Base-by-base conservation (phyloP, 805 yeast species). In the Ogataea henricii region DNA sequence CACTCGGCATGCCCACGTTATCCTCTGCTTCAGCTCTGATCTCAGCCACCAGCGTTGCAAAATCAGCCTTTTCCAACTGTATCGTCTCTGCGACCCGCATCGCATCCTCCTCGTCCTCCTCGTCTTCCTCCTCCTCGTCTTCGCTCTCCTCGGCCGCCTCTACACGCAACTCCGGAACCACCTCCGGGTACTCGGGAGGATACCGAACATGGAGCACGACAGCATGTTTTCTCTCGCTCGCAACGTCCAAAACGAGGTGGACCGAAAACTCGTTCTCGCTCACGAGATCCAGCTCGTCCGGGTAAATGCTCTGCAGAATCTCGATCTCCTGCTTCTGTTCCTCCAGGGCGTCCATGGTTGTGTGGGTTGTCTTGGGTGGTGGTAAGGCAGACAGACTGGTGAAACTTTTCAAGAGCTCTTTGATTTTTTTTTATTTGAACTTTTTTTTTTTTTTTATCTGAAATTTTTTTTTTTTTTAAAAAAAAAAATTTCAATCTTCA, bases 291-390 rank as follows among this genome's bases (percentile, higher is more conserved):
- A 89, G 68, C 65, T 92, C 99, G 62, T 92, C 97, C 5, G 98
- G 99, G 64, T 94, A 92, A 46, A 92, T 92, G 14, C 95, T 84
- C 63, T 88, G 84, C 48, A 92, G 76, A 44, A 94, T 90, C 66
- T 91, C 97, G 39, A 94, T 65, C 66, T 92, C 99, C 68, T 92
- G 96, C 23, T 62, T 66, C 64, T 92, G 97, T 62, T 94, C 97
- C 65, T 88, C 96, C 44, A 67, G 62, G 47, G 83, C 79, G 58
- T 87, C 91, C 96, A 88, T 88, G 22, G 42, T 32, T 6, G 5
- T 10, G 32, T 22, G 47, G 26, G 45, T 33, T n/a, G n/a, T n/a
- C n/a, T n/a, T n/a, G n/a, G n/a, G n/a, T n/a, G n/a, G n/a, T n/a
- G n/a, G n/a, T n/a, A n/a, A n/a, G n/a, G n/a, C n/a, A n/a, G n/a